phyloP scores from a whole-genome alignment of 768 basidiomycete species.

The Suillus subalutaceus region DNA sequence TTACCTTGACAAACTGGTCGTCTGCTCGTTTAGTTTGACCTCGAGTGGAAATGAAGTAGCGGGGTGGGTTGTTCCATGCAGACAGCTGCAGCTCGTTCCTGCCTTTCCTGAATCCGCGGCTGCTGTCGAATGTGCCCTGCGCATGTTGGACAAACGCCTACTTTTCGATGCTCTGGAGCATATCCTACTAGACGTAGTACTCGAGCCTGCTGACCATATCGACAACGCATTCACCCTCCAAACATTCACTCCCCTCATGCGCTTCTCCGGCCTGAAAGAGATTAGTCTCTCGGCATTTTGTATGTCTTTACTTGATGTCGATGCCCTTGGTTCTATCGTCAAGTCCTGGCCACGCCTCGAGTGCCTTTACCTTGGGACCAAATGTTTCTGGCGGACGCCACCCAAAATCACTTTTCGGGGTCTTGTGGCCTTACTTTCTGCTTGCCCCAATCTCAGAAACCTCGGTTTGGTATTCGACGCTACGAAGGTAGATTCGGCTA shows the following conservation, averaged over 20 bases:
- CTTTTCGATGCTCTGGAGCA: background rate
- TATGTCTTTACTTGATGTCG: slow-evolving; percentile 1
- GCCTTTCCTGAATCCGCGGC: background rate
- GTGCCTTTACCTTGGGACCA: background rate
- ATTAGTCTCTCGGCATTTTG: background rate
- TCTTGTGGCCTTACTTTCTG: background rate
- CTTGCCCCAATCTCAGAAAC: background rate
- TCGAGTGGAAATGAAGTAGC: background rate
- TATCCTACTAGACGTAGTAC: background rate
- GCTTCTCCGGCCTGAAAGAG: background rate
- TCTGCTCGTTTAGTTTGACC: background rate
- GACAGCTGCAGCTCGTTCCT: background rate
- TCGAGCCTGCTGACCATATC: background rate
- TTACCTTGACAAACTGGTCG: background rate
- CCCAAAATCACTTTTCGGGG: background rate
- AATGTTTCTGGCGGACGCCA: background rate
- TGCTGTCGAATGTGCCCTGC: background rate
- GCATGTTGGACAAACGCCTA: background rate
- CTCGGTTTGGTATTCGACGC: slow-evolving; percentile 7
- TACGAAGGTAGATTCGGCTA: background rate
- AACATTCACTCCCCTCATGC: background rate
- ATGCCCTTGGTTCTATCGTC: background rate
- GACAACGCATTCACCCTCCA: background rate
- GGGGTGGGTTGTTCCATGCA: background rate
- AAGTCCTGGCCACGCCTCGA: slow-evolving; percentile 1